Conservation (phyloP, 1,284 basidiomycete genomes). For the Entoloma clypeatum region DNA sequence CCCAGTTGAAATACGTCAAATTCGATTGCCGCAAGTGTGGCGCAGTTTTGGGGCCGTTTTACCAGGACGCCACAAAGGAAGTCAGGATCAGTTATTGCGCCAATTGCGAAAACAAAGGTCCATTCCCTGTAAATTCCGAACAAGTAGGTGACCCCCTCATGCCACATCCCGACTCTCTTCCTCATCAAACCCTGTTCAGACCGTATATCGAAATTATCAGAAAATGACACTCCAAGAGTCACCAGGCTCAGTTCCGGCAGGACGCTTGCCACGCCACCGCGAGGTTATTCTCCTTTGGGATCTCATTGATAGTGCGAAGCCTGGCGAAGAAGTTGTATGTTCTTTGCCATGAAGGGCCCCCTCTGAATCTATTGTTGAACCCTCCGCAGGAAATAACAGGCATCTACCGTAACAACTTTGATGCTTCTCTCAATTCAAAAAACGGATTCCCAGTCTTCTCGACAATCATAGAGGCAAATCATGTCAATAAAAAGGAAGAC, state of each 20-base stretch:
- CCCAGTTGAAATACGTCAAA: constrained; percentile 98
- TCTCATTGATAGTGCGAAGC: constrained; percentile 95
- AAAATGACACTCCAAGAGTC: constrained; percentile 99
- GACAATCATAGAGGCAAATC: constrained; percentile 96
- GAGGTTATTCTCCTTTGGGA: constrained; percentile 98
- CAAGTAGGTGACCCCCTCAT: constrained; percentile 60
- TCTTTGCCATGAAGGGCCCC: background rate
- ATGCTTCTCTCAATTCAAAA: constrained; percentile 96
- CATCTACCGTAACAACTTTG: constrained; percentile 98
- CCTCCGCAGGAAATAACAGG: constrained; percentile 84
- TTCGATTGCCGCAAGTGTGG: constrained; percentile 96
- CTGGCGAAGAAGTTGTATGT: constrained; percentile 94
- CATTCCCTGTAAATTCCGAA: constrained; percentile 96
- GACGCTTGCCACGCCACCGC: constrained; percentile 92
- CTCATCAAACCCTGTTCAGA: constrained; percentile 50
- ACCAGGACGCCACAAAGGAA: constrained; percentile 94
- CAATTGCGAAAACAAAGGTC: constrained; percentile 91
- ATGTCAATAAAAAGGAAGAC: constrained; percentile 96
- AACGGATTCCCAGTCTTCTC: constrained; percentile 99
- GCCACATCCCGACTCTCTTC: background rate
- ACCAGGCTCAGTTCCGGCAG: constrained; percentile 96
- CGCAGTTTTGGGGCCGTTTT: constrained; percentile 92
- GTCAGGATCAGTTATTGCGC: constrained; percentile 94
- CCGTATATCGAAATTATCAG: constrained; percentile 98
- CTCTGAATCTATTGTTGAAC: constrained; percentile 15